phyloP scores from a whole-genome alignment of 2,329 filamentous ascomycete genomes.

The Exophiala bonariae region DNA sequence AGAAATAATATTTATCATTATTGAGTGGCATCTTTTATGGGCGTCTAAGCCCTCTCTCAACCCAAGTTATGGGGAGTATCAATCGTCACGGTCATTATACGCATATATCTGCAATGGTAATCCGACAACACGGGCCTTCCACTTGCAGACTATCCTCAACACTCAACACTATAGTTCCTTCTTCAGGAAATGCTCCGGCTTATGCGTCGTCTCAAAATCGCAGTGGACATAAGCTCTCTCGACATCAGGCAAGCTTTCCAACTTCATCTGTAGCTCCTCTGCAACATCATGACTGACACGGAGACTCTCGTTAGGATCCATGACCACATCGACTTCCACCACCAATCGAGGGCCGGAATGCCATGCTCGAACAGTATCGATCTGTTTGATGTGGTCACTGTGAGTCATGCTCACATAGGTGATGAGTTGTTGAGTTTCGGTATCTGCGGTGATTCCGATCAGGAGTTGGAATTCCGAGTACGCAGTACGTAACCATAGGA shows the following conservation, averaged over 20 bases:
- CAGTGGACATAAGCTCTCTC: conserved; percentile 96
- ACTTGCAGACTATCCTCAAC: too few relatives aligned
- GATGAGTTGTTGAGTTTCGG: conserved; percentile 85
- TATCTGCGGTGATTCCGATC: conserved; percentile 83
- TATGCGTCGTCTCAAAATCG: conserved; percentile 94
- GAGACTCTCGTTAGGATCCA: conserved; percentile 73
- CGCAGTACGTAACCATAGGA: conserved; percentile 80
- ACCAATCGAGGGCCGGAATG: conserved; percentile 86
- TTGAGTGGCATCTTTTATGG: too few relatives aligned
- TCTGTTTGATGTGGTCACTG: conserved; percentile 72
- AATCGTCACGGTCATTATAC: too few relatives aligned
- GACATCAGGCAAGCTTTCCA: conserved; percentile 87
- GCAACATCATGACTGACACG: conserved; percentile 86
- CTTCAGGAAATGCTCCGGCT: conserved; percentile 77
- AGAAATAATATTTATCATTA: too few relatives aligned
- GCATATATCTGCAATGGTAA: too few relatives aligned
- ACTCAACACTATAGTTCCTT: conserved; percentile 55
- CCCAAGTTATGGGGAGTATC: too few relatives aligned
- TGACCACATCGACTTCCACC: conserved; percentile 94
- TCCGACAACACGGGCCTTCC: too few relatives aligned
- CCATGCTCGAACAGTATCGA: conserved; percentile 94
- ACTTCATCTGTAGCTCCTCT: conserved; percentile 89
- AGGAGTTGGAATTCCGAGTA: conserved; percentile 87
- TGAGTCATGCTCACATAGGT: conserved; percentile 97
- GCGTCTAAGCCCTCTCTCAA: too few relatives aligned